Conservation (phyloP, 2,329 filamentous ascomycete genomes). For the Curvularia spicifera region DNA sequence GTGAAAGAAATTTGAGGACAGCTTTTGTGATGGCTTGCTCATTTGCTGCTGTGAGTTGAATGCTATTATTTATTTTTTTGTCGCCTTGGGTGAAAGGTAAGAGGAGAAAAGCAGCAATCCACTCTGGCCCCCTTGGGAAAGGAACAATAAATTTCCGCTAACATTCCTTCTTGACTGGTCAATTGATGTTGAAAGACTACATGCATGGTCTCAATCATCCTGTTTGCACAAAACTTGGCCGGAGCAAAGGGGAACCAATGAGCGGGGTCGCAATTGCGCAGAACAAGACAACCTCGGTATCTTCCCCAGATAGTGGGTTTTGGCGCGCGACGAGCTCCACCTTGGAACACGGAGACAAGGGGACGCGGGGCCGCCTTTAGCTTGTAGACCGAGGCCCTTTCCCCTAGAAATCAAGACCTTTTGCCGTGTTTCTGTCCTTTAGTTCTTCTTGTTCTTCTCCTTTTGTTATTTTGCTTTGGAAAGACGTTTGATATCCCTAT, state of each 20-base stretch:
- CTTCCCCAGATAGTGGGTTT: constrained; percentile 26
- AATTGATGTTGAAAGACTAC: too few species aligned
- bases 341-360: constrained; percentile 14
- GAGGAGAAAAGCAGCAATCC: too few species aligned
- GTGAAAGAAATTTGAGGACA: background rate
- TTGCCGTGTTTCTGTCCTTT: constrained; percentile 3
- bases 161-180: too few species aligned
- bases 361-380: constrained; percentile 23
- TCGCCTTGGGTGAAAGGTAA: too few species aligned
- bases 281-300: constrained; percentile 23
- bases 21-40: too few species aligned
- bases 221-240: too few species aligned
- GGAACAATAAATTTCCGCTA: too few species aligned
- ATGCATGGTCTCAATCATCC: too few species aligned
- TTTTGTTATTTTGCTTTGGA: background rate
- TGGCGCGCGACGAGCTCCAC: constrained; percentile 16
- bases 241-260: background rate
- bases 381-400: constrained; percentile 19
- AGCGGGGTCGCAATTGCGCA: background rate
- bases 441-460: background rate
- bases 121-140: too few species aligned
- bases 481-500: too few species aligned
- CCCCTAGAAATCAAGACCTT: constrained; percentile 11
- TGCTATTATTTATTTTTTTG: too few species aligned
- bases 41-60: too few species aligned